phyloP scores from a whole-genome alignment of 1,284 basidiomycete species.

The Cutaneotrichosporon curvatum region DNA sequence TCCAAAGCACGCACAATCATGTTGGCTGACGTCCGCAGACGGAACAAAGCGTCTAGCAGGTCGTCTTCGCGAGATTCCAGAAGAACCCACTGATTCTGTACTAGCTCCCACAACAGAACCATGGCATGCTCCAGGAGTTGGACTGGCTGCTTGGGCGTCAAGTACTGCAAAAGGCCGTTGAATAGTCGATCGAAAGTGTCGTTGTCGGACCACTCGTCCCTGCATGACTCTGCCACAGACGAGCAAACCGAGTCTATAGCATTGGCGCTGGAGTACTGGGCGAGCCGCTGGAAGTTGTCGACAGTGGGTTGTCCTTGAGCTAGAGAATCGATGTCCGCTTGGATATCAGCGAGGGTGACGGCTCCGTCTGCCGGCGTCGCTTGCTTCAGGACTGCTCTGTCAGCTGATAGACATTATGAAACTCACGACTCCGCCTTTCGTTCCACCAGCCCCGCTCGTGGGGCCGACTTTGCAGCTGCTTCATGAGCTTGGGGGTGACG shows the following conservation, averaged over 20 bases:
- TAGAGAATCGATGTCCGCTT: constrained; percentile 22
- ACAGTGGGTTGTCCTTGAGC: constrained; percentile 14
- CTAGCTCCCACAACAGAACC: constrained; percentile 39
- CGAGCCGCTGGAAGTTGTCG: constrained; percentile 29
- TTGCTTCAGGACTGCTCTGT: constrained; percentile 21
- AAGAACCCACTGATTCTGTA: constrained; percentile 38
- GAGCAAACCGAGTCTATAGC: constrained; percentile 7
- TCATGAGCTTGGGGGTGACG: constrained; percentile 14
- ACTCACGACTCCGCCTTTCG: constrained; percentile 29
- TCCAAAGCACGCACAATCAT: constrained; percentile 20
- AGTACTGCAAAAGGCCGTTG: constrained; percentile 19
- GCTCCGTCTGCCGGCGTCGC: constrained; percentile 21
- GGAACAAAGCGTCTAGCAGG: constrained; percentile 33
- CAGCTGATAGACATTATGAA: background rate
- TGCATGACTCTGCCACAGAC: constrained; percentile 7
- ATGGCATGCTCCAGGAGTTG: constrained; percentile 31
- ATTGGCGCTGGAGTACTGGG: constrained; percentile 26
- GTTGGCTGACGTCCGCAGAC: constrained; percentile 23
- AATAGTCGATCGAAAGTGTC: constrained; percentile 28
- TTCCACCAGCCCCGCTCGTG: constrained; percentile 41
- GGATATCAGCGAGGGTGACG: constrained; percentile 7
- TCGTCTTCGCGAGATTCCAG: constrained; percentile 32
- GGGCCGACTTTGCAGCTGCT: constrained; percentile 24
- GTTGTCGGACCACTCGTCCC: constrained; percentile 22
- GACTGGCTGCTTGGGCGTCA: constrained; percentile 10